Evolutionary conservation across 768 basidiomycete genomes (phyloP).

Genomic region (Tulasnella sp.): DNA sequence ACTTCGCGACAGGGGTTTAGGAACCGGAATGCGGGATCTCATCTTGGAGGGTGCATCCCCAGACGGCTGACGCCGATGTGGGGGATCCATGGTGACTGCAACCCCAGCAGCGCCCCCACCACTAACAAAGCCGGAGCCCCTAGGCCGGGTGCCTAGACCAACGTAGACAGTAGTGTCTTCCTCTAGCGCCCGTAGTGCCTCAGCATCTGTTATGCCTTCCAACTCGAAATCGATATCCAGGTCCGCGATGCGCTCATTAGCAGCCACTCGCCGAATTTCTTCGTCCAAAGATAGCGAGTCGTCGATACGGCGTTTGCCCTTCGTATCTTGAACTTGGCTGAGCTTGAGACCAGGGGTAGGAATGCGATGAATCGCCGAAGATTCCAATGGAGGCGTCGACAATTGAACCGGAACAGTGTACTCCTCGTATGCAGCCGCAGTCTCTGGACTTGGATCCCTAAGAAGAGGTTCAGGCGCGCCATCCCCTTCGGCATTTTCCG

Average conservation of each 20-base stretch:
- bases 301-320: not conserved
- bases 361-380: not conserved
- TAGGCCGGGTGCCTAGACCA: slow-evolving; percentile 25
- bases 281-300: slow-evolving; percentile 28
- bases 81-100: slow-evolving; percentile 19
- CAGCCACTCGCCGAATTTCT: slow-evolving; percentile 30
- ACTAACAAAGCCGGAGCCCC: not conserved
- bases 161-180: slow-evolving; percentile 11
- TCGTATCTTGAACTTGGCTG: slow-evolving; percentile 10
- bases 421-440: not conserved
- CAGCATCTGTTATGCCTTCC: slow-evolving; percentile 10
- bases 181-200: not conserved
- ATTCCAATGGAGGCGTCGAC: slow-evolving; percentile 18
- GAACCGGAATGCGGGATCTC: slow-evolving; percentile 25
- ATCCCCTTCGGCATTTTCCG: not conserved
- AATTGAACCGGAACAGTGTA: not conserved
- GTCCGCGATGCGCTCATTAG: slow-evolving; percentile 30
- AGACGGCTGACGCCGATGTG: not conserved
- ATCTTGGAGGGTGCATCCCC: slow-evolving; percentile 12
- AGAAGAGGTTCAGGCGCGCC: not conserved
- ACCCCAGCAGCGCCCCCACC: slow-evolving; percentile 28
- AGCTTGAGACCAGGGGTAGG: not conserved
- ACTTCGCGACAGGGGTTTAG: not conserved
- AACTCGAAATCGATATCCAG: slow-evolving; percentile 22
- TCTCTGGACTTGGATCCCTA: not conserved